Evolutionary conservation across 192 early-diverging fungal genomes (phyloP), one percentile per base, ranked within the genome.

Genomic region (Gonapodya prolifera): DNA sequence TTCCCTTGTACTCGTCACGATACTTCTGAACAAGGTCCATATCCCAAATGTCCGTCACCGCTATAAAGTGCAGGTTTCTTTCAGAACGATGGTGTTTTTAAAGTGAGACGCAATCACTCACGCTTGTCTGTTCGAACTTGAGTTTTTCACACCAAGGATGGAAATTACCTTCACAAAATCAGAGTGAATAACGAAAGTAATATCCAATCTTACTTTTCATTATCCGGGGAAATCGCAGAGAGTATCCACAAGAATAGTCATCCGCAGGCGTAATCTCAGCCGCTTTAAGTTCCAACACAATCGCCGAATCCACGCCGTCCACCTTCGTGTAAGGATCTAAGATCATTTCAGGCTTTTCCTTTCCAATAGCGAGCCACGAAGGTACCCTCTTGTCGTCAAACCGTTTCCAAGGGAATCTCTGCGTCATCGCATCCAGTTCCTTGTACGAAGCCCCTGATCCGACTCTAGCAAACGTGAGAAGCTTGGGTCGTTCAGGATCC

Each of bases 161-260:
- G 45, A 61, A 61, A 61, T 61, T 23, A 61, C n/a, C n/a, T n/a
- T n/a, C n/a, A n/a, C n/a, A n/a, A n/a, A n/a, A n/a, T 61, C 8
- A 8, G 45, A 61, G 8, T 61, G 8, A 16, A 61, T 23, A 61
- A 61, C 23, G 45, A 61, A 61, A 61, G 23, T 23, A 61, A 61
- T 23, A 61, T 8, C 8, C 45, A 23, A 61, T 16, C 45, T 61
- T 23, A 61, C 45, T 61, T 23, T 61, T 61, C 8, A 61, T 61
- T 61, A 61, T 61, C 8, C 71, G 71, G 18, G 71, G 71, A 32
- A 73, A 73, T 30, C 71, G 71, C 71, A 73, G 31, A 18, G 71
- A 16, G 31, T 30, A 73, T 2, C 71, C 71, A 8, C 8, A 2
- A 29, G 71, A 30, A 32, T 73, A 73, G 8, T 73, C 71, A 2